These are phyloP conservation scores for Pythium dissotocum DNA, from an alignment of 352 stramenopile species.

Conservation along the genomic window DNA sequence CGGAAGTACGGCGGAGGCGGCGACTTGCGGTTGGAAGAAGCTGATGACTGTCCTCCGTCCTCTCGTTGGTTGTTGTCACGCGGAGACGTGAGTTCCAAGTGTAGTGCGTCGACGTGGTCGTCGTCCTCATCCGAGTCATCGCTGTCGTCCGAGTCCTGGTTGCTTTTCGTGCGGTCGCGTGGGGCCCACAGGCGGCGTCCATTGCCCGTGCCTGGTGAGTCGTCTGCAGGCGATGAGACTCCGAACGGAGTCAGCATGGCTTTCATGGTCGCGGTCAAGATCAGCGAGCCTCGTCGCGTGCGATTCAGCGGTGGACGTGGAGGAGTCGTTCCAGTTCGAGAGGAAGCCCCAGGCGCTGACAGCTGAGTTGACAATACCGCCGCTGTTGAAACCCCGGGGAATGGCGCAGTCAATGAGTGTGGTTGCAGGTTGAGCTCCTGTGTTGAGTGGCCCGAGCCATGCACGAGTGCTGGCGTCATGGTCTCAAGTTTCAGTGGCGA, in stretches of 20 bases:
- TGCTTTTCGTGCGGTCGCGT: constrained; percentile 7
- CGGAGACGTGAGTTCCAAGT: background rate
- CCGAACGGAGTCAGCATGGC: constrained; percentile 17
- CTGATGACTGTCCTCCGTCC: background rate
- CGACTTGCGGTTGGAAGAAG: background rate
- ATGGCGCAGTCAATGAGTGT: background rate
- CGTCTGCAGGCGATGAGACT: constrained; percentile 6
- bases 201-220: background rate
- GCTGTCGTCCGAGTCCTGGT: background rate
- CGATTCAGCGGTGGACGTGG: background rate
- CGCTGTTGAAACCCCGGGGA: background rate
- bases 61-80: constrained; percentile 15
- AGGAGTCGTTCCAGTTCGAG: constrained; percentile 1
- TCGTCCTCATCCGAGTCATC: background rate
- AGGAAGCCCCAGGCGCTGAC: background rate
- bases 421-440: background rate
- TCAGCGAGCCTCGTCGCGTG: constrained; percentile 23
- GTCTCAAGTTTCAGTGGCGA: background rate
- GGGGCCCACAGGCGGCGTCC: background rate
- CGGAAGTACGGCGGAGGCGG: constrained; percentile 24
- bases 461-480: background rate
- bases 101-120: background rate
- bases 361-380: background rate
- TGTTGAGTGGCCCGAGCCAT: background rate
- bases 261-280: constrained; percentile 22